Base-by-base conservation (phyloP, 2,329 filamentous ascomycete species). In the Boeremia lycopersici region DNA sequence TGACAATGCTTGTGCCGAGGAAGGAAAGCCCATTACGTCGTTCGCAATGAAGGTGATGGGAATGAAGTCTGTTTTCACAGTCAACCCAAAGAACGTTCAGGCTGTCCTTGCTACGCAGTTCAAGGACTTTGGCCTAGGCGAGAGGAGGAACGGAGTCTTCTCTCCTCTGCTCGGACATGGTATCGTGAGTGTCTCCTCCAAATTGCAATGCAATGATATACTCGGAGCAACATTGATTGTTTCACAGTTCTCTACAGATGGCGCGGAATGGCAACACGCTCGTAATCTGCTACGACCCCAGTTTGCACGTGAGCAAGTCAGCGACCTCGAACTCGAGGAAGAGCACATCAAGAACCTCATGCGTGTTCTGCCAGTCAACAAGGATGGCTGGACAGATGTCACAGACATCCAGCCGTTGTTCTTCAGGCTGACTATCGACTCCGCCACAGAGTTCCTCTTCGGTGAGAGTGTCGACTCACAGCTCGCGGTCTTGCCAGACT, bases 41-140 rank as follows among this genome's bases (percentile, higher is more conserved):
- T 63, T 69, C 39, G 48, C 50, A 11, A 55, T 66, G 38, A 62
- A 59, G 15, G 8, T 69, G 6, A 34, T 69, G 43, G 66, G 66
- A 5, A 35, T 7, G 23, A 36, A 38, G 12, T 36, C 34, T 0
- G 43, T 62, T 7, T 63, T 69, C 31, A 81, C 78, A 0, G 63
- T 67, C 3, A 77, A 81, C 35, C 78, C 78, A 1, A 75, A 75
- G 57, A 81, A 79, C 41, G 65, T 81, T 13, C 78, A 81, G 60
- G 67, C 73, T 3, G 70, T 81, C 29, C 72, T 79, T 31, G 76
- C 77, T 7, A 70, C 74, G 2, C 72, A 79, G 28, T 77, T 78
- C 59, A 79, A 79, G 59, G 78, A 80, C 41, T 81, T 77, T 69
- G 68, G 72, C 3, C 49, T 79, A 4, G 75, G 76, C 1, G 48